Evolutionary conservation across 306 rosid genomes (phyloP), one percentile per base, ranked within the genome.

Genomic region (Parietaria judaica): DNA sequence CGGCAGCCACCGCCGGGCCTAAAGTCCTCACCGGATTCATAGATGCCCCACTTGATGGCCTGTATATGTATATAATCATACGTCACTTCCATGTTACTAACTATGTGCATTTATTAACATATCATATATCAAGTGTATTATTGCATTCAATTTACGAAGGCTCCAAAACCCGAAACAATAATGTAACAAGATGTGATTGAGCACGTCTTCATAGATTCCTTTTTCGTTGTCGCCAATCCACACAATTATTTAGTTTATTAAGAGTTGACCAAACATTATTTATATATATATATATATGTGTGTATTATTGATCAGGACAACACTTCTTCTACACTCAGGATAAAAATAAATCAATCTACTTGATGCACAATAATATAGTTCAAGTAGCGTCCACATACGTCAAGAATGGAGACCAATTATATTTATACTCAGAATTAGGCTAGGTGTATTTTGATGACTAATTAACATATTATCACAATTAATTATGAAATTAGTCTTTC

Each of bases 21-120:
- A 92, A 74, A 8, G 98, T 92, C n/a, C 98, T 81, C 63, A 92
- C 98, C 3, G 96, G 98, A 60, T 92, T 92, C 98, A 92, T 92
- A 0, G 98, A 88, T 56, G 83, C 98, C 3, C 96, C 96, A 17
- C 88, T 86, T 3, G 84, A 41, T 48, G 95, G 95, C 81, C 98
- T 56, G 14, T 41, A 12, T 11, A 6, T 7, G 3, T 14, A 23
- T 15, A 5, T 0, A n/a, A n/a, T 10, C 3, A 23, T 4, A 41
- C 13, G 39, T 14, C 10, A 13, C 9, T 7, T 3, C 37, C 54
- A 17, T 12, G 31, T 0, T 44, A 12, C 3, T 11, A 39, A 14
- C 6, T 10, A 8, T 3, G 11, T 10, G 8, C 7, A 12, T 8
- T 46, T 0, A 46, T 46, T 46, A 46, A 46, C 13, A 13, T 46